These are phyloP conservation scores for Podaxis sp. DNA, from an alignment of 768 basidiomycete species.

Conservation along the genomic window DNA sequence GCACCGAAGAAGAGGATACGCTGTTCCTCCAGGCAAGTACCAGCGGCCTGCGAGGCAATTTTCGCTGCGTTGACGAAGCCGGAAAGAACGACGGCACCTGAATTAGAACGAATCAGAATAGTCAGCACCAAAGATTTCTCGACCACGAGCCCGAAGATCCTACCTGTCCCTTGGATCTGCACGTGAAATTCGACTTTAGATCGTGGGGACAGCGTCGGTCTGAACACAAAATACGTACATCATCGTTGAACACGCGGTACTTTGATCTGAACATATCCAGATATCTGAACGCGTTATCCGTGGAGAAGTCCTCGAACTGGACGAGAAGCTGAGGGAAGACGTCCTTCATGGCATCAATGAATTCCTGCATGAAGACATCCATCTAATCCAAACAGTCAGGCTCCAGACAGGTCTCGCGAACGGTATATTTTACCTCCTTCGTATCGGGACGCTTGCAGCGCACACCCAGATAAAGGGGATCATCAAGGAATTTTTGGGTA, in stretches of 20 bases:
- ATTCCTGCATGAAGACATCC: constrained; percentile 74
- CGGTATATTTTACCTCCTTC: constrained; percentile 35
- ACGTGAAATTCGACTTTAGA: constrained; percentile 15
- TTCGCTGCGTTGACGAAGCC: constrained; percentile 76
- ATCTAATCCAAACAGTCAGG: constrained; percentile 38
- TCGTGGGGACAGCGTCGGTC: neutral
- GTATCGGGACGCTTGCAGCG: constrained; percentile 50
- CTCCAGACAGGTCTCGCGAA: neutral
- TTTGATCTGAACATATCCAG: constrained; percentile 59
- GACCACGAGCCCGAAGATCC: constrained; percentile 12
- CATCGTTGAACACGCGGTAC: constrained; percentile 71
- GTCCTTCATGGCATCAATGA: constrained; percentile 66
- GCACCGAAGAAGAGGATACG: constrained; percentile 90
- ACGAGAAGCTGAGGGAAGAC: constrained; percentile 68
- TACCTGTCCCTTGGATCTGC: constrained; percentile 67
- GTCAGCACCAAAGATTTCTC: constrained; percentile 5
- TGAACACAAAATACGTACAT: constrained; percentile 43
- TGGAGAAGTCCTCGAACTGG: constrained; percentile 80
- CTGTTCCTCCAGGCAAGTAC: constrained; percentile 65
- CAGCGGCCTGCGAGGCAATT: constrained; percentile 53
- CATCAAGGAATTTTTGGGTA: constrained; percentile 61
- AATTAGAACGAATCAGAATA: constrained; percentile 2
- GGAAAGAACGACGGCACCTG: constrained; percentile 70
- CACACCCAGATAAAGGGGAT: constrained; percentile 76
- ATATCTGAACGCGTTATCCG: constrained; percentile 76